phyloP scores from a whole-genome alignment of 148 eudicot genomes.

The Persicaria tinctoria region DNA sequence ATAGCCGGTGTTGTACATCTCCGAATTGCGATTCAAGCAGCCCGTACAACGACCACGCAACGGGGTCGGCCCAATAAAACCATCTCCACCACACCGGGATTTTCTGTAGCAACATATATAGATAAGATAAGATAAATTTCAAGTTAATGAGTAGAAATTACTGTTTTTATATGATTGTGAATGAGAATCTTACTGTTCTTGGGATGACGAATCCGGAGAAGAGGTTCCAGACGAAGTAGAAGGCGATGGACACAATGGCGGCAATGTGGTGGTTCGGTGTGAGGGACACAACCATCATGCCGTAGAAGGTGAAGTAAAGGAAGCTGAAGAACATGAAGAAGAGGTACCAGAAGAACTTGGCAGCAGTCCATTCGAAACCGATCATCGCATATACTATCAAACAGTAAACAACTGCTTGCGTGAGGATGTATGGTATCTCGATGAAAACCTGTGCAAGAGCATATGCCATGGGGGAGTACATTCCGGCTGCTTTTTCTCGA shows the following conservation, averaged over 20 bases:
- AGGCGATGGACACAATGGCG: slow-evolving; percentile 23
- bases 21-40: slow-evolving; percentile 36
- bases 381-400: slow-evolving; percentile 44
- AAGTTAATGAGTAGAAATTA: no score
- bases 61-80: slow-evolving; percentile 30
- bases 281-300: slow-evolving; percentile 46
- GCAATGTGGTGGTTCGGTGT: slow-evolving; percentile 35
- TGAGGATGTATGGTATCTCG: slow-evolving; percentile 31
- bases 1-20: slow-evolving; percentile 13
- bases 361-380: slow-evolving; percentile 40
- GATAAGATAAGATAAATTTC: neutral
- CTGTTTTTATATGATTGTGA: neutral
- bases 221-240: slow-evolving; percentile 38
- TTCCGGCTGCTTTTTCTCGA: slow-evolving; percentile 17
- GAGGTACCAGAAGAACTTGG: slow-evolving; percentile 35
- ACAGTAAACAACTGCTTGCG: slow-evolving; percentile 28
- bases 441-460: slow-evolving; percentile 21
- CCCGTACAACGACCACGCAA: slow-evolving; percentile 33
- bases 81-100: slow-evolving; percentile 53
- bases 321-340: slow-evolving; percentile 37
- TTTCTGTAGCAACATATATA: slow-evolving; percentile 16
- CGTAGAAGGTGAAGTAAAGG: slow-evolving; percentile 34
- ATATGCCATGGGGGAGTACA: slow-evolving; percentile 16
- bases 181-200: slow-evolving; percentile 26
- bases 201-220: slow-evolving; percentile 44